Evolutionary conservation across 768 basidiomycete species (phyloP).

Genomic region (Boletus tomentosulus): DNA sequence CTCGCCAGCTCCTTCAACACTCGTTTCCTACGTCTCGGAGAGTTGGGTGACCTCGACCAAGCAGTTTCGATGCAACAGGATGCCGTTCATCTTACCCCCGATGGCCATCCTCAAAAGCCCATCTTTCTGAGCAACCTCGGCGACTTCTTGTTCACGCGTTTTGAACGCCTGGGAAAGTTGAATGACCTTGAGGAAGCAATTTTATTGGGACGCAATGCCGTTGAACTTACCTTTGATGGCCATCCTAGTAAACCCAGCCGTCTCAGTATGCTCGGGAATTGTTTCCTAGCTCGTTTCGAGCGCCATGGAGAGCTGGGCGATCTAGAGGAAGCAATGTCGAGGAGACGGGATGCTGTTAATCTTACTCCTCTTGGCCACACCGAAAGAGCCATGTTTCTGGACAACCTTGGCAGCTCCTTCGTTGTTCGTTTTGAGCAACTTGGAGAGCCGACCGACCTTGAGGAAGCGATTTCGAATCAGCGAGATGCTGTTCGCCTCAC

Average conservation of each 20-base stretch:
- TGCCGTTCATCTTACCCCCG: not conserved
- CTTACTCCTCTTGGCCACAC: not conserved
- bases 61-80: not conserved
- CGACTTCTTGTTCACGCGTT: too few relatives aligned
- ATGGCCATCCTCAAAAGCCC: not conserved
- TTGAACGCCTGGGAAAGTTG: too few relatives aligned
- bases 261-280: not conserved
- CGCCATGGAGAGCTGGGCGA: not conserved
- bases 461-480: not conserved
- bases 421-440: not conserved
- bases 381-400: not conserved
- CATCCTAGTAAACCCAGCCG: not conserved
- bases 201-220: too few relatives aligned
- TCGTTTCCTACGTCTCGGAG: too few relatives aligned
- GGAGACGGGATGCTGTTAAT: not conserved
- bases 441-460: not conserved
- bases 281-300: not conserved
- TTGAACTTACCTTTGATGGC: too few relatives aligned
- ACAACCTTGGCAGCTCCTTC: not conserved
- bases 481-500: not conserved
- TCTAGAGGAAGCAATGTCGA: not conserved
- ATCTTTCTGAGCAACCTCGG: too few relatives aligned
- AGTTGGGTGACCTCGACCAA: not conserved
- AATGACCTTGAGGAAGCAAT: too few relatives aligned
- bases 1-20: too few relatives aligned